Evolutionary conservation across 352 stramenopile species (phyloP).

Genomic region (Thalassiosira livingstoniorum): DNA sequence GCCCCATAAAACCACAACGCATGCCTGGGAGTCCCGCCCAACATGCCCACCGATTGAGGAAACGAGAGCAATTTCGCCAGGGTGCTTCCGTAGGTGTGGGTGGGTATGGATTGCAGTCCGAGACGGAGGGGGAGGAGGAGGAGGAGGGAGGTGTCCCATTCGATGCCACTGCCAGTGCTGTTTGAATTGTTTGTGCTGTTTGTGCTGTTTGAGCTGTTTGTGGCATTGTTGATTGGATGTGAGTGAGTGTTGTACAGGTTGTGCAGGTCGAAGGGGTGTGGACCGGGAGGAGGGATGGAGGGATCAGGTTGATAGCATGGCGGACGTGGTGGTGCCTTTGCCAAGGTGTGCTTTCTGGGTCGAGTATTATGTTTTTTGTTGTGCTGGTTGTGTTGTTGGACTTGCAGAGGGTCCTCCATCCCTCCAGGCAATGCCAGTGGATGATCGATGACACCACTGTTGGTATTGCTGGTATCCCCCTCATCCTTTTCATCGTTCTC

Average conservation of each 20-base stretch:
- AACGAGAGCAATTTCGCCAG: conserved; percentile 87
- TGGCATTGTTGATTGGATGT: neutral
- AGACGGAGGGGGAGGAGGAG: conserved; percentile 92
- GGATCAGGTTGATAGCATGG: no score
- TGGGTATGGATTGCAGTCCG: conserved; percentile 88
- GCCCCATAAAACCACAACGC: conserved; percentile 96
- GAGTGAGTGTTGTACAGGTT: neutral
- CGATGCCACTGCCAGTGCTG: conserved; percentile 38
- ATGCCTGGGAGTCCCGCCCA: conserved; percentile 93
- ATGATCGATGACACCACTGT: no score
- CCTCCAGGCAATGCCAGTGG: no score
- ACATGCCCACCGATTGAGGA: conserved; percentile 93
- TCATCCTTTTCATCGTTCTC: no score
- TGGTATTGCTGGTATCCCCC: no score
- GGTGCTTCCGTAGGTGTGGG: conserved; percentile 52
- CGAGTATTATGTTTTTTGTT: no score
- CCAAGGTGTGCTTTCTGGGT: no score
- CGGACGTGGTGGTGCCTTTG: no score
- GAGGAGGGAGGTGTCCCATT: conserved; percentile 90
- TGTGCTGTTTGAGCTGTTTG: neutral
- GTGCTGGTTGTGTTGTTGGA: no score
- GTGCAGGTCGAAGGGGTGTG: neutral
- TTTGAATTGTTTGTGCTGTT: conserved; percentile 59
- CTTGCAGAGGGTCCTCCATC: conserved; percentile 4
- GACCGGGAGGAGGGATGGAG: no score